These are phyloP conservation scores for Endoconidiophora polonica DNA, from an alignment of 2,329 filamentous ascomycete species.

Conservation along the genomic window DNA sequence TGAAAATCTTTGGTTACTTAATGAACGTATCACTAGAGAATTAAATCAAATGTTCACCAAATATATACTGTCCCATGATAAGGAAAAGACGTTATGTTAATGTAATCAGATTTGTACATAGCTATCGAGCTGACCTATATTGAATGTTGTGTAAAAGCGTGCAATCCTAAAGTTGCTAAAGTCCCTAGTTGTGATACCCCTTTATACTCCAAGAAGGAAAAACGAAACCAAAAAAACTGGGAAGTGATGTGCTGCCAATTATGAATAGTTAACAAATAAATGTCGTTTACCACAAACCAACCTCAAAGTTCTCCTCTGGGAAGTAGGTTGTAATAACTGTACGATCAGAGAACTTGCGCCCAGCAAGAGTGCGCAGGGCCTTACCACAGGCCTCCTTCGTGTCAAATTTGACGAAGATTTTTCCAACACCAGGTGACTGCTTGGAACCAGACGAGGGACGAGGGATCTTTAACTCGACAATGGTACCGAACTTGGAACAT, in stretches of 20 bases:
- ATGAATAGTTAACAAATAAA: not conserved
- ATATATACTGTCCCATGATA: too few relatives aligned
- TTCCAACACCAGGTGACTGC: constrained; percentile 79
- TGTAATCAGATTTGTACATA: too few relatives aligned
- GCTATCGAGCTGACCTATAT: too few relatives aligned
- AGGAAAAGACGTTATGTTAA: not conserved
- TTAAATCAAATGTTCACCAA: too few relatives aligned
- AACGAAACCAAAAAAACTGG: constrained; percentile 1
- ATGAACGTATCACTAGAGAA: too few relatives aligned
- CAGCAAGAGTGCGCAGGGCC: constrained; percentile 77
- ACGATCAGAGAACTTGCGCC: constrained; percentile 87
- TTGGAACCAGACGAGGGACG: constrained; percentile 68
- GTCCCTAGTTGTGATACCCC: constrained; percentile 4
- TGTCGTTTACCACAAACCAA: constrained; percentile 57
- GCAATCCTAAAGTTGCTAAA: not conserved
- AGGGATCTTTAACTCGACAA: constrained; percentile 84
- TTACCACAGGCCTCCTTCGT: constrained; percentile 60
- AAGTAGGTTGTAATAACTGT: constrained; percentile 96
- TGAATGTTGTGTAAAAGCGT: too few relatives aligned
- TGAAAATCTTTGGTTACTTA: too few relatives aligned
- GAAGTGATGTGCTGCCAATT: not conserved
- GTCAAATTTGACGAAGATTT: constrained; percentile 95
- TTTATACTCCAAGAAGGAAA: constrained; percentile 8
- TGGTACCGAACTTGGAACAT: constrained; percentile 73
- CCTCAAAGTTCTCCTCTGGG: constrained; percentile 93